Evolutionary conservation across 148 eudicot species (phyloP), one percentile per base, ranked within the genome.

Genomic region (Tetragonia tetragonoides): DNA sequence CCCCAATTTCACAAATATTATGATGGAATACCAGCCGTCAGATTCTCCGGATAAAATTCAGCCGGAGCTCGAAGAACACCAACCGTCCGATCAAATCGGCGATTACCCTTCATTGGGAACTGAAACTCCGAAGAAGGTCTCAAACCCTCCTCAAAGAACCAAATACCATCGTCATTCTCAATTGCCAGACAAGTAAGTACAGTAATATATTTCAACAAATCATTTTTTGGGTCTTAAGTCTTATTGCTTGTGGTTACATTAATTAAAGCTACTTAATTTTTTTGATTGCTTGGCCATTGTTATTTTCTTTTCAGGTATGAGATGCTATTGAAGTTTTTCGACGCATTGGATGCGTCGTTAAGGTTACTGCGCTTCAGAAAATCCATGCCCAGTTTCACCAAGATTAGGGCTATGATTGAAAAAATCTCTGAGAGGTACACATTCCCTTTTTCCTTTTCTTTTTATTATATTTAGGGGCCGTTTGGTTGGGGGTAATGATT

Each of bases 341-440:
- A 88, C 70, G 90, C 94, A 76, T 81, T 95, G 82, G 91, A 87
- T 78, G 76, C 85, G 34, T 88, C 97, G 20, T 80, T 95, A 78
- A 84, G 90, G 78, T 82, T 95, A 72, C 99, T 95, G 56, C 85
- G 81, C 10, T 66, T 91, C 80, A 89, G 89, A 82, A 85, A 88
- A 53, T 82, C 86, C 10, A 34, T 78, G 37, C 86, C 97, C 21
- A 77, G 84, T 0, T 90, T 93, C 72, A 76, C 86, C 38, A 91
- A 87, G 41, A 85, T 95, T 75, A 83, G 89, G 83, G 81, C 83
- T 78, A 87, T 88, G 83, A 77, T 93, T 4, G 93, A 90, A 80
- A 75, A 34, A 68, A 82, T 95, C 68, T 88, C 92, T 0, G 91
- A 90, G 7, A 89, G 95, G 98, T 94, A 86, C 53, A n/a, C 9